Evolutionary conservation across 2,329 filamentous ascomycete species (phyloP).

Genomic region (Metarhizium sp.): DNA sequence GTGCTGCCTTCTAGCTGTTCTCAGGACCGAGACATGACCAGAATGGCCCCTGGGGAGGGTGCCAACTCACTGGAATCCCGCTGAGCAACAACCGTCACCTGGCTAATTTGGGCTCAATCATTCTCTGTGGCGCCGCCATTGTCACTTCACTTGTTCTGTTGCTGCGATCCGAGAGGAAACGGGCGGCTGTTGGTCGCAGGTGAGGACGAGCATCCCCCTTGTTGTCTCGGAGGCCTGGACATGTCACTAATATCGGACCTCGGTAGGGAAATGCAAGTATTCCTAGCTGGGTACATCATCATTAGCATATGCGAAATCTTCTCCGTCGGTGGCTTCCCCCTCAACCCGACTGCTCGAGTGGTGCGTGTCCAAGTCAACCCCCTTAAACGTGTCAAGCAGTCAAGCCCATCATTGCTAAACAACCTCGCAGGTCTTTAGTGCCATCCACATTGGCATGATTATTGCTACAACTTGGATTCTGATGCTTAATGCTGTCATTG

Average conservation of each 20-base stretch:
- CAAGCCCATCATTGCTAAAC: conserved; percentile 9
- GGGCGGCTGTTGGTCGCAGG: conserved; percentile 89
- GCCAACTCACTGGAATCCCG: conserved; percentile 65
- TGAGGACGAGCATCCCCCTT: conserved; percentile 28
- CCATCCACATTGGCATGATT: conserved; percentile 83
- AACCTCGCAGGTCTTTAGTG: conserved; percentile 65
- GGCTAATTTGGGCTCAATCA: conserved; percentile 86
- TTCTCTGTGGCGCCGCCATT: conserved; percentile 74
- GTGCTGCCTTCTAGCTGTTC: conserved; percentile 17
- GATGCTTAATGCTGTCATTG: conserved; percentile 83
- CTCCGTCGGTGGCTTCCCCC: conserved; percentile 80
- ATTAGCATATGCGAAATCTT: conserved; percentile 95
- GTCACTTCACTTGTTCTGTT: conserved; percentile 56
- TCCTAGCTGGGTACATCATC: conserved; percentile 76
- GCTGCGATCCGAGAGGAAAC: conserved; percentile 76
- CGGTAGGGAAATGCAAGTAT: conserved; percentile 87
- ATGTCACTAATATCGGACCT: conserved; percentile 3
- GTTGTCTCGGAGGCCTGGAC: neutral
- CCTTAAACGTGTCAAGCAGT: neutral
- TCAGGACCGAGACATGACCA: conserved; percentile 57
- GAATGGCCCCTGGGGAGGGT: conserved; percentile 55
- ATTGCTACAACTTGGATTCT: conserved; percentile 83
- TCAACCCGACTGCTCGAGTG: conserved; percentile 59
- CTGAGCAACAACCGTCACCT: conserved; percentile 58
- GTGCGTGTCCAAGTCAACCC: conserved; percentile 38